These are phyloP conservation scores for Backusella liffmaniae DNA, from an alignment of 192 early-diverging fungal genomes.

Conservation along the genomic window DNA sequence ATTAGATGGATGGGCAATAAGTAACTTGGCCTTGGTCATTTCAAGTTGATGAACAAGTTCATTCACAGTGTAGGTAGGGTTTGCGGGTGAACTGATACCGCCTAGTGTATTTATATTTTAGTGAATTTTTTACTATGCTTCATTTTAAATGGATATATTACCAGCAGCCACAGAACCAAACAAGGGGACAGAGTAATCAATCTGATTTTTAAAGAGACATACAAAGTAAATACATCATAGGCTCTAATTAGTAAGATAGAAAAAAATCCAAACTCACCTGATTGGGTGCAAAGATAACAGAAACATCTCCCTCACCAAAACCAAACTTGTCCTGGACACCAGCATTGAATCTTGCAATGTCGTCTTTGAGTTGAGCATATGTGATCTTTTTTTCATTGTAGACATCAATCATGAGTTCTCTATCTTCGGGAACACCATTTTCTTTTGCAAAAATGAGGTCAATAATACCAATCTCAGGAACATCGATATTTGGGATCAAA, in stretches of 20 bases:
- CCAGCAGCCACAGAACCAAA: constrained; percentile 38
- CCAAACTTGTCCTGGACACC: constrained; percentile 50
- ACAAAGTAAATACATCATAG: background rate
- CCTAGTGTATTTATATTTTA: constrained; percentile 31
- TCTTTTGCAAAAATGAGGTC: background rate
- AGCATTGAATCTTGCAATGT: constrained; percentile 47
- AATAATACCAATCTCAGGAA: background rate
- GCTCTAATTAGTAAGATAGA: background rate
- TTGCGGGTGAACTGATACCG: constrained; percentile 66
- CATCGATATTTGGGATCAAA: background rate
- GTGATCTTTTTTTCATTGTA: constrained; percentile 42
- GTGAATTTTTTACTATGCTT: background rate
- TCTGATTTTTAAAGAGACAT: constrained; percentile 5
- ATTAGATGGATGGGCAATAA: constrained; percentile 52
- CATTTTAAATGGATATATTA: constrained; percentile 9
- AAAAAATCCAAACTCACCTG: constrained; percentile 12
- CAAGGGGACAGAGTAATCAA: constrained; percentile 33
- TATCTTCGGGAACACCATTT: constrained; percentile 1
- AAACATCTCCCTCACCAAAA: constrained; percentile 64
- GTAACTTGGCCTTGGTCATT: constrained; percentile 60
- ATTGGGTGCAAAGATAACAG: constrained; percentile 50
- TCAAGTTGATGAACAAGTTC: constrained; percentile 76
- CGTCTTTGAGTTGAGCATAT: constrained; percentile 42
- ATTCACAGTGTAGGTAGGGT: constrained; percentile 72
- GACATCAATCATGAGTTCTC: constrained; percentile 53